Percentiles rank a stretch among this genome's conserved stretches.
These are phyloP conservation scores for Candida gigantensis DNA, from an alignment of 1,139 yeast genomes.

Conservation along the genomic window DNA sequence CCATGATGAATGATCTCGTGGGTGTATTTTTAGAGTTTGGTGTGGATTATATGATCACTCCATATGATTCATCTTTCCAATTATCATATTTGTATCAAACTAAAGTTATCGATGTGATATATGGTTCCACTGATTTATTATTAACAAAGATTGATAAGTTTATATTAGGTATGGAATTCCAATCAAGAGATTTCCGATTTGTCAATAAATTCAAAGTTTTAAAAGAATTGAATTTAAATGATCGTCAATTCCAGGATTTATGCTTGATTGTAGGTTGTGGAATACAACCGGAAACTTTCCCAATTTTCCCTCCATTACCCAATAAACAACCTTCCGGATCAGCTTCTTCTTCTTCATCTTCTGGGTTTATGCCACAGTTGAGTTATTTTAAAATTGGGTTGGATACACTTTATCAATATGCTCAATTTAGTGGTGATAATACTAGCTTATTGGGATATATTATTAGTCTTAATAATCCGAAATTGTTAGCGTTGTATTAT, in stretches of 20 bases:
- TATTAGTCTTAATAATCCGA: slow-evolving; percentile 39
- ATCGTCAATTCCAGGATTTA: slow-evolving; percentile 72
- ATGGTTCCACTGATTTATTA: slow-evolving; percentile 81
- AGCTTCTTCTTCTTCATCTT: not conserved
- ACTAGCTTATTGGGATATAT: slow-evolving; percentile 36
- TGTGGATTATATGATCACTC: slow-evolving; percentile 75
- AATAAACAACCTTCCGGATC: slow-evolving; percentile 16
- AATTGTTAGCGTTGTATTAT: slow-evolving; percentile 37
- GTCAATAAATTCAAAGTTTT: slow-evolving; percentile 62
- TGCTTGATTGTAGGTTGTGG: slow-evolving; percentile 78
- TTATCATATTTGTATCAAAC: slow-evolving; percentile 65
- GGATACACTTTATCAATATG: slow-evolving; percentile 44
- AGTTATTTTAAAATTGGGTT: slow-evolving; percentile 46
- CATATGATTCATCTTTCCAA: slow-evolving; percentile 82
- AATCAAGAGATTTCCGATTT: slow-evolving; percentile 62
- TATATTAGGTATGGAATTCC: slow-evolving; percentile 71
- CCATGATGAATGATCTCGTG: slow-evolving; percentile 58
- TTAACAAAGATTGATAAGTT: slow-evolving; percentile 68
- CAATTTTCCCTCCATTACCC: slow-evolving; percentile 54
- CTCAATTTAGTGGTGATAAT: slow-evolving; percentile 29
- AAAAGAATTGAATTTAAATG: slow-evolving; percentile 57
- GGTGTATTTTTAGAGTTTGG: slow-evolving; percentile 56
- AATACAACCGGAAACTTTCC: slow-evolving; percentile 67
- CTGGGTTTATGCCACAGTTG: slow-evolving; percentile 25
- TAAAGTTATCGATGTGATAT: slow-evolving; percentile 68